Conservation (phyloP, 805 yeast species). For the Monosporozyma yasuniensis region DNA sequence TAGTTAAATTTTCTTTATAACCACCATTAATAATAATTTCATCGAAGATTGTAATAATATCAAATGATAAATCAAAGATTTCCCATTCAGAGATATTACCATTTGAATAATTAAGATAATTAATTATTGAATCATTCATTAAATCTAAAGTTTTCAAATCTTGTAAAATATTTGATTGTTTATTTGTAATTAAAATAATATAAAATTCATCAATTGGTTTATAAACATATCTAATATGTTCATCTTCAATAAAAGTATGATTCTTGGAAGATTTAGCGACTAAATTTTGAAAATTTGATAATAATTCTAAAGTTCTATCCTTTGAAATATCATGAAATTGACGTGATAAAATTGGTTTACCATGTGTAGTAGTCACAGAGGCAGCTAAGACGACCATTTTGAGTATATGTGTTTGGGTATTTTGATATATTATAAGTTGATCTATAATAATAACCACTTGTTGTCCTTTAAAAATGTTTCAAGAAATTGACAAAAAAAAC, state of each 20-base stretch:
- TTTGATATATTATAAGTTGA: too few relatives aligned
- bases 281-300: constrained; percentile 78
- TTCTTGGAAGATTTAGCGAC: constrained; percentile 60
- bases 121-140: constrained; percentile 73
- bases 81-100: constrained; percentile 46
- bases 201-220: constrained; percentile 93
- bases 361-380: constrained; percentile 86
- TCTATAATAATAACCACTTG: neutral
- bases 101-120: constrained; percentile 60
- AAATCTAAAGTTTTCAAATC: constrained; percentile 88
- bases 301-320: constrained; percentile 76
- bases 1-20: constrained; percentile 75
- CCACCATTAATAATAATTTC: constrained; percentile 92
- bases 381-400: constrained; percentile 79
- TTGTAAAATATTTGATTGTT: constrained; percentile 83
- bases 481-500: too few relatives aligned
- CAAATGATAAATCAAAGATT: constrained; percentile 77
- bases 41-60: constrained; percentile 83
- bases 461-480: neutral
- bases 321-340: constrained; percentile 80
- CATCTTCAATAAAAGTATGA: constrained; percentile 92
- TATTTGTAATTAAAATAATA: constrained; percentile 83
- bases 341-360: constrained; percentile 84
- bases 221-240: constrained; percentile 82
- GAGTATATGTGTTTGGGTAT: too few relatives aligned